Evolutionary conservation across 2,329 filamentous ascomycete species (phyloP).

Genomic region (Ramichloridium luteum): DNA sequence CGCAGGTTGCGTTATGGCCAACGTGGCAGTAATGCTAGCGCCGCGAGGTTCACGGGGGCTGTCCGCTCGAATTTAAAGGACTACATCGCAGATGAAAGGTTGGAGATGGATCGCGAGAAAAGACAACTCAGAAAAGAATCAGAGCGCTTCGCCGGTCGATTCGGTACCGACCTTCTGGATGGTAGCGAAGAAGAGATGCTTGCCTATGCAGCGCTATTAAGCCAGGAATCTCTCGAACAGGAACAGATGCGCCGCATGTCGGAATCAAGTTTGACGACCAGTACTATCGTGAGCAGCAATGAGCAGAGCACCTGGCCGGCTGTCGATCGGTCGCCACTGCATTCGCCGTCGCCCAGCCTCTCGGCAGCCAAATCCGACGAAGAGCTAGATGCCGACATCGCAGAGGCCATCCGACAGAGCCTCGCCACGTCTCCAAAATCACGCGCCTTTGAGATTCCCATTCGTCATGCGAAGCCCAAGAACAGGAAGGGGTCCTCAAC

Average conservation of each 20-base stretch:
- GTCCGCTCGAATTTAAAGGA: slow-evolving; percentile 60
- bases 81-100: slow-evolving; percentile 76
- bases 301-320: slow-evolving; percentile 20
- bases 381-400: slow-evolving; percentile 45
- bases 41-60: slow-evolving; percentile 47
- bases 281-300: slow-evolving; percentile 29
- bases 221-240: slow-evolving; percentile 43
- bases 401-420: slow-evolving; percentile 49
- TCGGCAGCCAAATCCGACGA: slow-evolving; percentile 30
- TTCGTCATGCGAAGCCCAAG: slow-evolving; percentile 31
- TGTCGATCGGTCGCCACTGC: slow-evolving; percentile 19
- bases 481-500: slow-evolving; percentile 20
- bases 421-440: slow-evolving; percentile 20
- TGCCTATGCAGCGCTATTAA: slow-evolving; percentile 50
- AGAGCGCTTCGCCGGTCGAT: slow-evolving; percentile 61
- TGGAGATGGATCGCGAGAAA: slow-evolving; percentile 65
- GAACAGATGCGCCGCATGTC: slow-evolving; percentile 37
- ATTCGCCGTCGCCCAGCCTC: slow-evolving; percentile 13
- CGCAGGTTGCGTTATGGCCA: slow-evolving; percentile 62
- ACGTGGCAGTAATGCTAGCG: slow-evolving; percentile 47
- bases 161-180: slow-evolving; percentile 64
- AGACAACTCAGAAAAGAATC: slow-evolving; percentile 54
- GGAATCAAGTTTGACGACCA: slow-evolving; percentile 28
- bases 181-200: slow-evolving; percentile 50
- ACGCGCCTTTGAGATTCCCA: slow-evolving; percentile 32